These are phyloP conservation scores for Cladosporium sp. DNA, from an alignment of 2,329 filamentous ascomycete genomes.

Conservation along the genomic window DNA sequence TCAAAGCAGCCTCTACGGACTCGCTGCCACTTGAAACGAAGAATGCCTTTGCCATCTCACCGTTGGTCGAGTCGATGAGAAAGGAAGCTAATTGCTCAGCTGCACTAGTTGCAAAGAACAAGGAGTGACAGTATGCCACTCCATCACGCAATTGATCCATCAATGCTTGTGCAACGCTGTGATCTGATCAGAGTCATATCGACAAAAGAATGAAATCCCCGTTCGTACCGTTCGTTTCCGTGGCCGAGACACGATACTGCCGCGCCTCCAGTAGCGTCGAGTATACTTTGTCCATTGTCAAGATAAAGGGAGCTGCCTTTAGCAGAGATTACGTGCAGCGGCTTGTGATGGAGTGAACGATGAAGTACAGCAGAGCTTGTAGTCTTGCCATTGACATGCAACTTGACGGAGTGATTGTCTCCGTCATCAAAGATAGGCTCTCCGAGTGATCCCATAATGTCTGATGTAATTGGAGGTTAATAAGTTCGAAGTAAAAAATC, in stretches of 20 bases:
- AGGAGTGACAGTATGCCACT: slow-evolving; percentile 59
- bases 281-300: slow-evolving; percentile 58
- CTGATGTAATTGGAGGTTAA: neutral
- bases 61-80: slow-evolving; percentile 53
- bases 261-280: slow-evolving; percentile 73
- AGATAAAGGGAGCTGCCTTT: slow-evolving; percentile 55
- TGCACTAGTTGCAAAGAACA: slow-evolving; percentile 57
- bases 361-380: slow-evolving; percentile 50
- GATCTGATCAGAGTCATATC: slow-evolving; percentile 11
- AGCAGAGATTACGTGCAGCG: slow-evolving; percentile 51
- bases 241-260: slow-evolving; percentile 73
- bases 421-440: neutral
- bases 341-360: slow-evolving; percentile 49
- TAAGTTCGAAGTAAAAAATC: neutral
- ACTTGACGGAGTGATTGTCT: neutral
- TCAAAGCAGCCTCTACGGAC: slow-evolving; percentile 67
- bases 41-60: slow-evolving; percentile 56
- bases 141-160: slow-evolving; percentile 56
- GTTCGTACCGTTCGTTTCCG: slow-evolving; percentile 53
- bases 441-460: slow-evolving; percentile 12
- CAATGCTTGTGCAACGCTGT: slow-evolving; percentile 59
- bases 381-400: neutral
- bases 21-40: slow-evolving; percentile 63
- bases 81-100: slow-evolving; percentile 55
- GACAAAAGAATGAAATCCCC: neutral